Percentiles rank a stretch among this genome's conserved stretches.
Evolutionary conservation across 2,329 filamentous ascomycete species (phyloP).

Genomic region (Aspergillus ruber): DNA sequence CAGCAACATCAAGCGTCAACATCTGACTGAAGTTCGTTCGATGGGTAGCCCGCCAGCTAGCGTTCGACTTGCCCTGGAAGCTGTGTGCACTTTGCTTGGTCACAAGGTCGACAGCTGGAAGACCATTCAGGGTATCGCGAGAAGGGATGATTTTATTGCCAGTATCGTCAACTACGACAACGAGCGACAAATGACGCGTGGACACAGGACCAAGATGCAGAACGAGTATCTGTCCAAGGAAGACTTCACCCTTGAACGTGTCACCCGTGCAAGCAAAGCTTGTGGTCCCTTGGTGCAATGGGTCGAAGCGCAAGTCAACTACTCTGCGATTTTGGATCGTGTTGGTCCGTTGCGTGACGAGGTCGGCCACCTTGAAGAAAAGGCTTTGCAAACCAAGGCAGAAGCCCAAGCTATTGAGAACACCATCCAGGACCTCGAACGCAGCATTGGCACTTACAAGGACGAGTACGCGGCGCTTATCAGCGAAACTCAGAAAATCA

Average conservation of each 20-base stretch:
- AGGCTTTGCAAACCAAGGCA: conserved; percentile 85
- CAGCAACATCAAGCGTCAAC: conserved; percentile 95
- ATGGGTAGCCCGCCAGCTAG: conserved; percentile 89
- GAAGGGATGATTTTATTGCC: conserved; percentile 92
- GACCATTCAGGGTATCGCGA: conserved; percentile 78
- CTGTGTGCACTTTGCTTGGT: conserved; percentile 91
- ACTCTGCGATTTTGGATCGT: conserved; percentile 92
- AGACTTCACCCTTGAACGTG: conserved; percentile 93
- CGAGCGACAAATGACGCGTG: conserved; percentile 84
- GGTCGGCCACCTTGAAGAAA: conserved; percentile 77
- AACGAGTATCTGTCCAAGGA: conserved; percentile 86
- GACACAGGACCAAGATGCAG: conserved; percentile 78
- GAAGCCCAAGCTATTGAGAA: conserved; percentile 87
- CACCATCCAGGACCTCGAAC: conserved; percentile 75
- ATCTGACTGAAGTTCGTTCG: conserved; percentile 93
- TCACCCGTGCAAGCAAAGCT: conserved; percentile 92
- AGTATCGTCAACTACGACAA: conserved; percentile 98
- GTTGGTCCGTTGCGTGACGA: conserved; percentile 90
- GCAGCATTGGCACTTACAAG: conserved; percentile 92
- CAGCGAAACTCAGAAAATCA: conserved; percentile 95
- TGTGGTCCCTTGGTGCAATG: conserved; percentile 96
- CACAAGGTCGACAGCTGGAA: conserved; percentile 91
- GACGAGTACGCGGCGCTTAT: conserved; percentile 91
- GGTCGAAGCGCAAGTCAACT: conserved; percentile 94
- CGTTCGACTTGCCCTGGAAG: conserved; percentile 86